Evolutionary conservation across 2,329 filamentous ascomycete genomes (phyloP), one percentile per base, ranked within the genome.

Genomic region (Scytalidium sp.): DNA sequence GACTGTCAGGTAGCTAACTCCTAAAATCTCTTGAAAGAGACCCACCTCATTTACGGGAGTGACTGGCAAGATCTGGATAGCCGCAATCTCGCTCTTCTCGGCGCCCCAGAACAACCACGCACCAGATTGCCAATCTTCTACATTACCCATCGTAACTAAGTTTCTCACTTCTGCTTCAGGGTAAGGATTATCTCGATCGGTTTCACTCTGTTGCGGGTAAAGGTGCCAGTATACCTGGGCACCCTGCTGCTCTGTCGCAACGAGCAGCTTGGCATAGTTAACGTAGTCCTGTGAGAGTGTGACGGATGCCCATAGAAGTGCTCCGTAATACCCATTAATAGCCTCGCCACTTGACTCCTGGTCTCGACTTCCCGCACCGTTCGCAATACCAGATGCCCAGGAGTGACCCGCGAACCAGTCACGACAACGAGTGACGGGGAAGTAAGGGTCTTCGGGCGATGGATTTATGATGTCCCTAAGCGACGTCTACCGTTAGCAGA

Each of bases 361-460:
- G 50, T 64, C 60, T 21, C 56, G 53, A 50, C 62, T 57, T 17
- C 58, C 61, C 15, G 53, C 59, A 29, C 51, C 51, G 44, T 64
- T 59, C 45, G 55, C 58, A 10, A 64, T 46, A 8, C 62, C 62
- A 10, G 58, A 58, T 13, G 62, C 62, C 62, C 60, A 64, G 3
- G 55, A 60, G 53, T 64, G 62, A 20, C 62, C 62, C 13, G 55
- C 50, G 43, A 57, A 64, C 59, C 59, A 64, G 46, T 64, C 61
- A 21, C 58, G 56, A 45, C 51, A 54, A 21, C 62, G 59, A 22
- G 57, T 57, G 45, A 58, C 36, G 17, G 61, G 60, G 47, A 64
- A 64, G 49, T 56, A 60, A 3, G 56, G 59, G 41, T 64, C 62
- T n/a, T 52, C 13, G 11, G 59, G 17, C 17, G 58, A 60, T 2